Evolutionary conservation across 2,329 filamentous ascomycete genomes (phyloP).

Genomic region (Cladophialophora chaetospira): DNA sequence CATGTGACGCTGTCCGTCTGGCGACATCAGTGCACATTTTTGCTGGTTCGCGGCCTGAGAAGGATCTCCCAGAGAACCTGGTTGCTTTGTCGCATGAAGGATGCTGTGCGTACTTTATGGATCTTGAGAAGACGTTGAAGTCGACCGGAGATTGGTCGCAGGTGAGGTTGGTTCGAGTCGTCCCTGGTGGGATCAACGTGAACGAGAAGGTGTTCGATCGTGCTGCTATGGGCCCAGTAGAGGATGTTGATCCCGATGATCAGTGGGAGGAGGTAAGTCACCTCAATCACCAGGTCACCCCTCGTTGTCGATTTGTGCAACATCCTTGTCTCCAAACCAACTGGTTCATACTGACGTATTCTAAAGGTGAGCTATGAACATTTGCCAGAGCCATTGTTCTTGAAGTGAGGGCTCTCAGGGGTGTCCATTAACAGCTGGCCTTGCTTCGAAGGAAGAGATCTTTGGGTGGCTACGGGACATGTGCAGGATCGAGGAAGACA

Average conservation of each 20-base stretch:
- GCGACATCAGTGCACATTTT: conserved; percentile 30
- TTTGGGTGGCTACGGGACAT: too few species aligned
- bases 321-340: background rate
- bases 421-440: background rate
- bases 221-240: conserved; percentile 14
- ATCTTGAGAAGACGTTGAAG: conserved; percentile 21
- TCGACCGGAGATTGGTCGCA: conserved; percentile 10
- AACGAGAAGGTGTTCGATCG: conserved; percentile 28
- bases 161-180: conserved; percentile 25
- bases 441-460: too few species aligned
- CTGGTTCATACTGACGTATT: background rate
- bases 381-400: conserved; percentile 19
- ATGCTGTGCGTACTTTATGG: conserved; percentile 30
- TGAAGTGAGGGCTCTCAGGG: too few species aligned
- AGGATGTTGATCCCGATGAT: conserved; percentile 19
- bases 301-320: background rate
- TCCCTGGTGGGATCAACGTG: conserved; percentile 27
- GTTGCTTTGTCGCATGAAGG: conserved; percentile 31
- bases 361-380: conserved; percentile 11
- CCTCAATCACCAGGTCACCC: background rate
- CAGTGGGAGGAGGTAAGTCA: conserved; percentile 22
- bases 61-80: conserved; percentile 27
- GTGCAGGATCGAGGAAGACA: too few species aligned
- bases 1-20: conserved; percentile 27
- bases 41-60: conserved; percentile 26